Evolutionary conservation across 345 rosid genomes (phyloP), one percentile per base, ranked within the genome.

Genomic region (Brassica rapa): DNA sequence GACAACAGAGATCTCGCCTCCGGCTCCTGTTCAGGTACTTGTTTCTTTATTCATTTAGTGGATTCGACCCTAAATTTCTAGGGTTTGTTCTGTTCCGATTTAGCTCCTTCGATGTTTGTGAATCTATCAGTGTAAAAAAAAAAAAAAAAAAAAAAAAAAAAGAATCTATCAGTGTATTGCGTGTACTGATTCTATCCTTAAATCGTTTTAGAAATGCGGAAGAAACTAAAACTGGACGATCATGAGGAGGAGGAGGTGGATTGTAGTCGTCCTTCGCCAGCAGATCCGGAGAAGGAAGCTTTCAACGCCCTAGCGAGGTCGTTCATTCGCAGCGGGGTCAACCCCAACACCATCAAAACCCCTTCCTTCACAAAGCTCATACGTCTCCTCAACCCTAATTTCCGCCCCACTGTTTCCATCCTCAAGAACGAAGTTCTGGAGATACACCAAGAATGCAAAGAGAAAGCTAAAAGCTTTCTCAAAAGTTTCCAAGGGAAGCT

Each of bases 381-480:
- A 2, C 14, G 1, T 1, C 43, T 1, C 3, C 2, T 43, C 4
- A 30, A 61, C 27, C 80, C 69, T 0, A 8, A 5, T 2, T 23
- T 46, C 1, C 37, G 55, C n/a, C 74, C 32, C 35, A 69, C 5
- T 32, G 55, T 62, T 9, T 2, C 80, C 62, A 12, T 1, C 11
- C 29, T 59, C n/a, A 8, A 23, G 63, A 10, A 14, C 5, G 41
- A 62, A 21, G 8, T 70, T 51, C 19, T 77, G 14, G 53, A 62
- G 64, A 5, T 77, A 33, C 19, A 77, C 46, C 10, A 62, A 6
- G 64, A 62, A 9, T n/a, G 21, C 4, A 70, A 70, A 51, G 75
- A 62, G 10, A 77, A 77, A 1, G 80, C 64, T 2, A 69, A 62
- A 56, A 15, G 51, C 4, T 77, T 77, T 51, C 30, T 77, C 64